Percentiles rank a stretch among this genome's conserved stretches.
phyloP scores from a whole-genome alignment of 306 rosid species.

The Pachyrhizus erosus region DNA sequence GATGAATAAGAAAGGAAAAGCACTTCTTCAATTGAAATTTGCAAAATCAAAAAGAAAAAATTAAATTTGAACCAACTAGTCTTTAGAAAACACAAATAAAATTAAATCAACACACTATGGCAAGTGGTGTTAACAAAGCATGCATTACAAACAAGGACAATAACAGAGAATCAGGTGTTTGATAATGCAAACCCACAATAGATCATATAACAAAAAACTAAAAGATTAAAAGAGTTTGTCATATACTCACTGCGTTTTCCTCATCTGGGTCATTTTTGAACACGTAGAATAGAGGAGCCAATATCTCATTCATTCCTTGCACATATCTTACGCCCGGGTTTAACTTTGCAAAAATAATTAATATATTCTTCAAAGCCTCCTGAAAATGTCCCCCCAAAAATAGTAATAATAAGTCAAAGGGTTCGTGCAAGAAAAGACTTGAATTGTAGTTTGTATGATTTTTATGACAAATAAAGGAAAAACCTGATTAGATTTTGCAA shows the following conservation, averaged over 20 bases:
- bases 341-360: conserved; percentile 90
- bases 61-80: neutral
- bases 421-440: neutral
- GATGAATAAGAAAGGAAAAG: conserved; percentile 30
- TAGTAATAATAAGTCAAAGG: conserved; percentile 32
- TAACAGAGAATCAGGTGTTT: conserved; percentile 14
- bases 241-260: conserved; percentile 79
- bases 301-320: conserved; percentile 97
- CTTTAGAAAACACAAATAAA: neutral
- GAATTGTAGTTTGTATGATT: conserved; percentile 19
- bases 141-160: neutral
- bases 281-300: conserved; percentile 93
- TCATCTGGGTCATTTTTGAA: conserved; percentile 90
- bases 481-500: conserved; percentile 94
- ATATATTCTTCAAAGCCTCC: conserved; percentile 85
- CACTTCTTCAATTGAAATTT: conserved; percentile 9
- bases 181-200: neutral
- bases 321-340: conserved; percentile 99
- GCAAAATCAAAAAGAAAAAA: conserved; percentile 8
- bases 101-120: neutral
- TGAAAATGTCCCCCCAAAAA: conserved; percentile 54
- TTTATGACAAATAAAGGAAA: conserved; percentile 32
- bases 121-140: neutral
- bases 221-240: conserved; percentile 10
- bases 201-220: conserved; percentile 5